These are phyloP conservation scores for Hypericum perforatum DNA, from an alignment of 345 rosid genomes.

Conservation along the genomic window DNA sequence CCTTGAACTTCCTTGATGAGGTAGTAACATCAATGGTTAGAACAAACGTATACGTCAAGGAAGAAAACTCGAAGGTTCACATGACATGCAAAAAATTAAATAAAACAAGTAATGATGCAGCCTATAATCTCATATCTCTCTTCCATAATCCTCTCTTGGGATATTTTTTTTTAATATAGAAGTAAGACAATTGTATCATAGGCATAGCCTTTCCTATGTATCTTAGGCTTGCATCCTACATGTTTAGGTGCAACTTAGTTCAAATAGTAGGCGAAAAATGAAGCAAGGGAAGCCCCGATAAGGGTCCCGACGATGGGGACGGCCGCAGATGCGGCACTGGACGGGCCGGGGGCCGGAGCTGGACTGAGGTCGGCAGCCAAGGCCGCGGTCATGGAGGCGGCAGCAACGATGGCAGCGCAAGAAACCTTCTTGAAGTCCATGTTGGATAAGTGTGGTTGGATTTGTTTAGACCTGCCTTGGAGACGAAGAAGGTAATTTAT, in stretches of 20 bases:
- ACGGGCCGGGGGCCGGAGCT: conserved; percentile 24
- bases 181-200: background rate
- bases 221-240: background rate
- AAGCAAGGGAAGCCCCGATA: conserved; percentile 51
- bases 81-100: no score
- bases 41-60: no score
- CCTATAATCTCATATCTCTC: no score
- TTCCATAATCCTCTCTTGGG: no score
- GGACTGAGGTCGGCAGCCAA: conserved; percentile 35
- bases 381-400: conserved; percentile 42
- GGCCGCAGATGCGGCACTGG: conserved; percentile 27
- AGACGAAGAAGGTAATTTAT: conserved; percentile 14
- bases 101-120: no score
- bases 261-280: conserved; percentile 51
- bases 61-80: no score
- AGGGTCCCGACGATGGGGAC: conserved; percentile 51
- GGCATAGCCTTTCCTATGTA: background rate
- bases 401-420: conserved; percentile 38
- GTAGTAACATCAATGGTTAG: no score
- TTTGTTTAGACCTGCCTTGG: conserved; percentile 9
- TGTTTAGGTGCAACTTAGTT: conserved; percentile 21
- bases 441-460: conserved; percentile 5
- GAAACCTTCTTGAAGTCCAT: conserved; percentile 74
- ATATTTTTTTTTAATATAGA: background rate
- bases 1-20: no score